A percentile compares a stretch with the other conserved stretches of the same genome.
These are phyloP conservation scores for Termitomyces sp. DNA, from an alignment of 768 basidiomycete species.

Conservation along the genomic window DNA sequence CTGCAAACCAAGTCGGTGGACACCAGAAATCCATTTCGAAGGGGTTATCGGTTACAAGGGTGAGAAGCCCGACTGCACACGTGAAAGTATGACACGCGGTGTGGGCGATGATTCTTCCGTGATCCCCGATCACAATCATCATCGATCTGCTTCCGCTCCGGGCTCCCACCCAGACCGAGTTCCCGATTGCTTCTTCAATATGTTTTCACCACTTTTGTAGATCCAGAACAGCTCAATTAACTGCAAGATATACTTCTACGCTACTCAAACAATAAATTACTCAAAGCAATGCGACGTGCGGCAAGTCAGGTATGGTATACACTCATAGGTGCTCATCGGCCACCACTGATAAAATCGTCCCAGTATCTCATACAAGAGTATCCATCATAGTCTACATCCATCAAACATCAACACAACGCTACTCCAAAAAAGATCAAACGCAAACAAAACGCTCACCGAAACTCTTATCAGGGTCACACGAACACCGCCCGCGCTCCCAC, in stretches of 20 bases:
- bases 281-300: neutral
- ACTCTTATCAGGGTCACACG: constrained; percentile 52
- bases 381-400: constrained; percentile 31
- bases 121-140: no score
- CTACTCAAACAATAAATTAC: neutral
- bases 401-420: neutral
- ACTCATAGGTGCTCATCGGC: neutral
- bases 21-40: no score
- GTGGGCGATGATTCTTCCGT: no score
- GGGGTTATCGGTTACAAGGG: no score
- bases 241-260: neutral
- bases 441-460: constrained; percentile 51
- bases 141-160: no score
- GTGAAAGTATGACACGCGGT: no score
- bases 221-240: no score
- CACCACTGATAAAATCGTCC: constrained; percentile 19
- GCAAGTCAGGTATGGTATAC: neutral
- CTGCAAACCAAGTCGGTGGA: no score
- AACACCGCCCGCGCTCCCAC: constrained; percentile 55
- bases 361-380: constrained; percentile 39
- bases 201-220: no score
- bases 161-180: no score
- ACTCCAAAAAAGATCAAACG: neutral
- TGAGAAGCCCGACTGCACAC: no score
- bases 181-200: no score